Percentiles rank a stretch among this genome's conserved stretches.
These are phyloP conservation scores for Rhododendron kiyosumense DNA, from an alignment of 148 eudicot species.

Conservation along the genomic window DNA sequence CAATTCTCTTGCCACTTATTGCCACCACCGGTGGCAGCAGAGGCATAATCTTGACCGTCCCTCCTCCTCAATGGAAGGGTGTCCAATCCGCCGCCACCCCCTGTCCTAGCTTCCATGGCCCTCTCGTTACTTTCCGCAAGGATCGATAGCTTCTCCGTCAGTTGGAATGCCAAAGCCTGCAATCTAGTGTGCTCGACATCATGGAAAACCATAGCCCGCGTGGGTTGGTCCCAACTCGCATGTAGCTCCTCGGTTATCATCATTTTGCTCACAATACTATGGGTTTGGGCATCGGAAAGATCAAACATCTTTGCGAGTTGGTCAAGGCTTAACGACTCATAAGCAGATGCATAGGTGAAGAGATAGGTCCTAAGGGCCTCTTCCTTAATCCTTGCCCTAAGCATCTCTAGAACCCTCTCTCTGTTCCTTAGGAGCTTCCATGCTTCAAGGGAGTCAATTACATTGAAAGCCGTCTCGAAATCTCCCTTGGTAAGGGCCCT, in stretches of 20 bases:
- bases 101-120: constrained; percentile 62
- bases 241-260: constrained; percentile 77
- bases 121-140: constrained; percentile 83
- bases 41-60: constrained; percentile 70
- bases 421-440: constrained; percentile 70
- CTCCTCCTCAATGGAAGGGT: constrained; percentile 53
- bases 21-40: constrained; percentile 42
- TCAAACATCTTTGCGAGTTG: constrained; percentile 81
- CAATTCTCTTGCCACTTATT: constrained; percentile 58
- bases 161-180: constrained; percentile 72
- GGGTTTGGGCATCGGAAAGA: constrained; percentile 57
- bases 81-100: constrained; percentile 62
- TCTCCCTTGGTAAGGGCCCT: constrained; percentile 76
- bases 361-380: constrained; percentile 66
- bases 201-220: constrained; percentile 61
- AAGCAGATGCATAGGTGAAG: constrained; percentile 50
- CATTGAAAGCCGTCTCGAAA: constrained; percentile 56
- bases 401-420: constrained; percentile 64
- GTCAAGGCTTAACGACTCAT: constrained; percentile 57
- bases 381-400: constrained; percentile 67
- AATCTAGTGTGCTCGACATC: constrained; percentile 67
- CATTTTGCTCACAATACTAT: constrained; percentile 81
- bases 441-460: constrained; percentile 70
- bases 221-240: constrained; percentile 88
- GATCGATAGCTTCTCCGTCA: constrained; percentile 63